phyloP scores from a whole-genome alignment of 176 grass and related monocot genomes.

The Lolium rigidum region DNA sequence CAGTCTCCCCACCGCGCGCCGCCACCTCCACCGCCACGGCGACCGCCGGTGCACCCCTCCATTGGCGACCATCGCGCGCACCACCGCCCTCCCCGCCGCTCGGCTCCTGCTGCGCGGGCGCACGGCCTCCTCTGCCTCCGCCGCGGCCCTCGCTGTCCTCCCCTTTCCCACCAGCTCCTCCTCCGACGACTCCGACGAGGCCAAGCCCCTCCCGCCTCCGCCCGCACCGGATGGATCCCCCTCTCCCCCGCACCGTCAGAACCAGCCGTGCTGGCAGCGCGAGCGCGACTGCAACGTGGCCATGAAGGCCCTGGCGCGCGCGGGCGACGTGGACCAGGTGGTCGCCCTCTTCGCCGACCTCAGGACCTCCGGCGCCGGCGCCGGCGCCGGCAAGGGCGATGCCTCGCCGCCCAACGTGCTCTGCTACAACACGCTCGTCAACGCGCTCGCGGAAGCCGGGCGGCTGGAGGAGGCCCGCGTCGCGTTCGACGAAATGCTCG shows the following conservation, averaged over 20 bases:
- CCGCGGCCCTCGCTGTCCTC: slow-evolving; percentile 14
- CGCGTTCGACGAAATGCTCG: slow-evolving; percentile 60
- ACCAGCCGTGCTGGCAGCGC: background rate
- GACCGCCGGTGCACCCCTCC: slow-evolving; percentile 15
- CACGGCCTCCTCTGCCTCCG: slow-evolving; percentile 47
- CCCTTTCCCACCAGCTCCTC: slow-evolving; percentile 21
- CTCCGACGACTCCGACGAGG: slow-evolving; percentile 43
- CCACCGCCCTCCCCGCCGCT: slow-evolving; percentile 21
- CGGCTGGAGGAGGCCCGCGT: slow-evolving; percentile 42
- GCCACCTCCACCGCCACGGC: slow-evolving; percentile 35
- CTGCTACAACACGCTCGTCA: slow-evolving; percentile 89
- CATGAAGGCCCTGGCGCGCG: slow-evolving; percentile 63
- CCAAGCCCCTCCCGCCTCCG: background rate
- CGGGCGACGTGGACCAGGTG: slow-evolving; percentile 56
- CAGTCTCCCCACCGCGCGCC: background rate
- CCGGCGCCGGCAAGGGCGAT: background rate
- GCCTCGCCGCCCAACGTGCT: slow-evolving; percentile 53
- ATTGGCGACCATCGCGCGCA: slow-evolving; percentile 47
- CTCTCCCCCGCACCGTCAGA: background rate
- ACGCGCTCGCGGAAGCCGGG: slow-evolving; percentile 57
- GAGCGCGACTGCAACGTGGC: slow-evolving; percentile 66
- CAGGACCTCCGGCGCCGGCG: background rate
- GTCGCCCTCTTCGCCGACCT: slow-evolving; percentile 66
- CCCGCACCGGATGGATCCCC: background rate
- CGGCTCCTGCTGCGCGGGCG: slow-evolving; percentile 43